phyloP scores from a whole-genome alignment of 2,329 filamentous ascomycete species.

The Alternaria solani region DNA sequence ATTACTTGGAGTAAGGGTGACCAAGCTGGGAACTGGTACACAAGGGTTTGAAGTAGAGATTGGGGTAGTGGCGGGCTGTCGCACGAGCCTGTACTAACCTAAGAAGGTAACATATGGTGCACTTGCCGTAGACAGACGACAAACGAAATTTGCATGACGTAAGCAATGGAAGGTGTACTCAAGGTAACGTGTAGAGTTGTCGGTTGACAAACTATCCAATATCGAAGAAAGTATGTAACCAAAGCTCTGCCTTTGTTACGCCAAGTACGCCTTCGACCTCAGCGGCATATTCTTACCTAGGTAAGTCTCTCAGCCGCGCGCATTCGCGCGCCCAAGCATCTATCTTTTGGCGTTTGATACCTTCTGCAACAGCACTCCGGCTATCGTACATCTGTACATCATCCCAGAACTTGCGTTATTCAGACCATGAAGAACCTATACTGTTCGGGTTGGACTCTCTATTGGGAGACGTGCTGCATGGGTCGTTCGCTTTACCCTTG shows the following conservation, averaged over 20 bases:
- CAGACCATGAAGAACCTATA: neutral
- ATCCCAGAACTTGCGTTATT: neutral
- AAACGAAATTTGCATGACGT: neutral
- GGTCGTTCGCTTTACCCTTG: neutral
- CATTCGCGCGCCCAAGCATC: neutral
- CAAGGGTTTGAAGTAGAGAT: neutral
- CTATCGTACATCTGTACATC: neutral
- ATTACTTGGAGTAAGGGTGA: neutral
- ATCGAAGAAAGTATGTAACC: neutral
- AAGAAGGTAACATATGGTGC: neutral
- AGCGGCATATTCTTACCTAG: neutral
- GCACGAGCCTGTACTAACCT: neutral
- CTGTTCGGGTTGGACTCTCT: neutral
- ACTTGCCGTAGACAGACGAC: neutral
- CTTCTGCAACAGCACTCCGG: too few species aligned
- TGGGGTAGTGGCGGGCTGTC: neutral
- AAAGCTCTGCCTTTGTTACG: neutral
- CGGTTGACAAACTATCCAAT: neutral
- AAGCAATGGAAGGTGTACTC: neutral
- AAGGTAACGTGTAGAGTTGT: neutral
- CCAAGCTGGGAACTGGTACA: neutral
- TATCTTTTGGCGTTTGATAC: neutral
- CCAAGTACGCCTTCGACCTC: neutral
- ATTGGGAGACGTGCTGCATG: neutral
- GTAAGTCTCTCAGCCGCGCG: too few species aligned